Percentiles rank a stretch among this genome's conserved stretches.
These are phyloP conservation scores for Crepidotus variabilis DNA, from an alignment of 768 basidiomycete species.

Conservation along the genomic window DNA sequence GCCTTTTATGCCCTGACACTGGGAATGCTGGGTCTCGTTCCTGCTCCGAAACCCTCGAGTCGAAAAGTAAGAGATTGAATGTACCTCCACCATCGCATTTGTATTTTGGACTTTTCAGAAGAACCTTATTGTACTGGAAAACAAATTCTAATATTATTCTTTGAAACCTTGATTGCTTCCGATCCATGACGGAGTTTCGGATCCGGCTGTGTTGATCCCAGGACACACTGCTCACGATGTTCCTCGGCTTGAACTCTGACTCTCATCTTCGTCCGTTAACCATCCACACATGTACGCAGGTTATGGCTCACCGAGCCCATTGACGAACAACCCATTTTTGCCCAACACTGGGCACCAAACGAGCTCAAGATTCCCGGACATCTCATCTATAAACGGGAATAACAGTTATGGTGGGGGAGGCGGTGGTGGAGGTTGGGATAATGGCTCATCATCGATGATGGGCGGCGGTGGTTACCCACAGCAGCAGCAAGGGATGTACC, in stretches of 20 bases:
- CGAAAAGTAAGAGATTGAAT: conserved; percentile 16
- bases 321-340: conserved; percentile 72
- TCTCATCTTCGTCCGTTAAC: conserved; percentile 7
- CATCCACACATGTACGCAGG: conserved; percentile 36
- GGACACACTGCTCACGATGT: background rate
- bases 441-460: conserved; percentile 11
- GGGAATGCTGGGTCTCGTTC: conserved; percentile 72
- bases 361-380: conserved; percentile 61
- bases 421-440: conserved; percentile 13
- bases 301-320: conserved; percentile 31
- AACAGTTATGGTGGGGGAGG: background rate
- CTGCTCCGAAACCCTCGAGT: conserved; percentile 46
- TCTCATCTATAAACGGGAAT: conserved; percentile 30
- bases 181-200: background rate
- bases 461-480: conserved; percentile 30
- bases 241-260: conserved; percentile 1
- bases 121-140: background rate
- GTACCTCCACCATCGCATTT: background rate
- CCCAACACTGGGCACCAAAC: conserved; percentile 39
- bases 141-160: background rate
- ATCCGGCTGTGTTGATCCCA: conserved; percentile 4
- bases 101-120: no score
- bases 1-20: conserved; percentile 68
- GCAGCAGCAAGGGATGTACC: conserved; percentile 33
- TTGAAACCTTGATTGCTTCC: background rate